phyloP scores from a whole-genome alignment of 164 flowering plant genomes.

The Vitis amurensis region DNA sequence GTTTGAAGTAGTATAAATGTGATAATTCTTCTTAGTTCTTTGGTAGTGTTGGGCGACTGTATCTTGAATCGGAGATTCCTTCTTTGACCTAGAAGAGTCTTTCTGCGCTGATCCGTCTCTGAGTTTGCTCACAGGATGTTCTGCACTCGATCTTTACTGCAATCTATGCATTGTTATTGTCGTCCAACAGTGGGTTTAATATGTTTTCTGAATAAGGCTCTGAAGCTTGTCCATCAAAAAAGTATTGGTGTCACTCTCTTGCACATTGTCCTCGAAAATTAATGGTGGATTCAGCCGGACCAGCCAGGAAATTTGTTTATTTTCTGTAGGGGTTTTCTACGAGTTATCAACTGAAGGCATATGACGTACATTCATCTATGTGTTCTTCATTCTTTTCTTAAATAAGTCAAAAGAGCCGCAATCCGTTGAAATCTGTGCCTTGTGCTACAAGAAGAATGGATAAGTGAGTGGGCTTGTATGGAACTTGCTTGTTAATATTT shows the following conservation, averaged over 20 bases:
- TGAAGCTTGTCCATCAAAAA: slow-evolving; percentile 39
- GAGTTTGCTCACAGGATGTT: slow-evolving; percentile 28
- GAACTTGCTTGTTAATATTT: background rate
- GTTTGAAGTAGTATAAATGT: slow-evolving; percentile 19
- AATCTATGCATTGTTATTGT: slow-evolving; percentile 10
- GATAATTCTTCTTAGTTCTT: slow-evolving; percentile 7
- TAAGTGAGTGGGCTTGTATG: slow-evolving; percentile 45
- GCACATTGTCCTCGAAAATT: slow-evolving; percentile 19
- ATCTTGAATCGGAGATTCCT: slow-evolving; percentile 5
- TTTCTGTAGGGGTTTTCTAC: slow-evolving; percentile 14
- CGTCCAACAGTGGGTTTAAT: slow-evolving; percentile 17
- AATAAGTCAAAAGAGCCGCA: slow-evolving; percentile 42
- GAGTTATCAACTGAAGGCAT: slow-evolving; percentile 15
- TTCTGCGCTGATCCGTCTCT: slow-evolving; percentile 13
- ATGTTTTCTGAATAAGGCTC: slow-evolving; percentile 44
- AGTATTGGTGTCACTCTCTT: slow-evolving; percentile 20
- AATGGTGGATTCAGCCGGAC: slow-evolving; percentile 48
- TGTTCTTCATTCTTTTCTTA: slow-evolving; percentile 16
- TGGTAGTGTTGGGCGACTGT: slow-evolving; percentile 10
- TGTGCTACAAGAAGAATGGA: slow-evolving; percentile 57
- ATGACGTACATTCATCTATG: slow-evolving; percentile 18
- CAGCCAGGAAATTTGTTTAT: slow-evolving; percentile 23
- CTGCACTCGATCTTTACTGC: slow-evolving; percentile 9
- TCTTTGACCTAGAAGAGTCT: slow-evolving; percentile 8
- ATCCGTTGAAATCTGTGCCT: slow-evolving; percentile 21